These are phyloP conservation scores for Medicago arabica DNA, from an alignment of 306 rosid genomes.

Conservation along the genomic window DNA sequence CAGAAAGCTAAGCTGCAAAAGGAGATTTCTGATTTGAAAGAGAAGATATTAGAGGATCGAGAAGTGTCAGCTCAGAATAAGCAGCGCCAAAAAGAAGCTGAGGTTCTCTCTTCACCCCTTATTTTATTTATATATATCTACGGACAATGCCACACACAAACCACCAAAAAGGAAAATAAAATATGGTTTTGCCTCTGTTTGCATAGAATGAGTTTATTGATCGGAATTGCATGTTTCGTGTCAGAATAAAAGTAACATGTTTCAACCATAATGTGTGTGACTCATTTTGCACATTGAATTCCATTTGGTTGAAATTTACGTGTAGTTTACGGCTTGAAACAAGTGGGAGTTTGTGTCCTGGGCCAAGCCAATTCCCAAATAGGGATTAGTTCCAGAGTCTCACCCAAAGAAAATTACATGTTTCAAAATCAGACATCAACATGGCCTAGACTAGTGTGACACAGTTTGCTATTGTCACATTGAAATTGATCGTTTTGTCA, in stretches of 20 bases:
- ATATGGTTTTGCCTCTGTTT: slow-evolving; percentile 32
- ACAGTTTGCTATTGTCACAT: slow-evolving; percentile 16
- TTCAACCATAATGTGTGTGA: slow-evolving; percentile 17
- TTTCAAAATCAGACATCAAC: slow-evolving; percentile 32
- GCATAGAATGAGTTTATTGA: slow-evolving; percentile 25
- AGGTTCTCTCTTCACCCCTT: slow-evolving; percentile 60
- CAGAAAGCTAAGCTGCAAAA: slow-evolving; percentile 81
- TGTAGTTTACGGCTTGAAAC: slow-evolving; percentile 20
- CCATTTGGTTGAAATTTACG: slow-evolving; percentile 8
- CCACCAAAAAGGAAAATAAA: slow-evolving; percentile 16
- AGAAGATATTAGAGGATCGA: slow-evolving; percentile 69
- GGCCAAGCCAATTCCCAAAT: slow-evolving; percentile 15
- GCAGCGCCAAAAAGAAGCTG: slow-evolving; percentile 71
- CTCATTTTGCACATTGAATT: slow-evolving; percentile 24
- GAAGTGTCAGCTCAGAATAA: slow-evolving; percentile 59
- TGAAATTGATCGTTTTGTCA: slow-evolving; percentile 9
- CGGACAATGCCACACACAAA: slow-evolving; percentile 23
- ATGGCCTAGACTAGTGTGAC: slow-evolving; percentile 29
- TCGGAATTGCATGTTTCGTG: slow-evolving; percentile 24
- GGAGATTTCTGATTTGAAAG: slow-evolving; percentile 74
- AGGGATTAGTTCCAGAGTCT: background rate
- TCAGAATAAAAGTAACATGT: slow-evolving; percentile 10
- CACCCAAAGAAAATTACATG: background rate
- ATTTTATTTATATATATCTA: slow-evolving; percentile 1
- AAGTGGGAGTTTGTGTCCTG: slow-evolving; percentile 13